Base-by-base conservation (phyloP, 805 yeast species). In the Candida verbasci region DNA sequence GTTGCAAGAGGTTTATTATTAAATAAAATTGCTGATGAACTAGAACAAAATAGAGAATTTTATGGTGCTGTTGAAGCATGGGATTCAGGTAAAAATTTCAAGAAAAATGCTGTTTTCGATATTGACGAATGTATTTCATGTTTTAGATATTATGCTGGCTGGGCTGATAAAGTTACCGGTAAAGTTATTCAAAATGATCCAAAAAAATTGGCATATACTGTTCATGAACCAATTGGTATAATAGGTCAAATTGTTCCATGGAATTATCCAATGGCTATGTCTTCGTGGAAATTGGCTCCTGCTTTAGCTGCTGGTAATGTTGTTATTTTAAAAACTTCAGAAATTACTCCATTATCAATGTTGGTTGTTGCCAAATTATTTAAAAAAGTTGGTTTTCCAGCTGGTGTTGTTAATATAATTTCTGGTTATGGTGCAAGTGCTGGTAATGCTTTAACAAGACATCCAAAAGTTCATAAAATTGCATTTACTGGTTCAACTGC, bases 231-330 rank as follows among this genome's bases (percentile, higher is more conserved):
- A 20, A 57, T 45, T 43, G 72, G 72, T 5, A 71, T 68, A 15
- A 63, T 71, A 48, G 73, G 68, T 11, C 72, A 67, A 45, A 68
- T 68, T 42, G 60, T 67, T 36, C 73, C 73, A 14, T 68, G 73
- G 73, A 68, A 68, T 50, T 68, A 64, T 49, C 73, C 73, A 10
- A 48, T 68, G 43, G 64, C 72, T 22, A 81, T 82, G 87, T 78
- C 83, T 11, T 70, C 84, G 17, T 84, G 93, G 93, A 83, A 84
- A 58, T 66, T 84, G 52, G 86, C 84, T 18, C 91, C 91, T 16
- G 93, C 94, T 8, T 62, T 84, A 45, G 87, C 89, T 28, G 81
- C 86, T 36, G 93, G 93, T 37, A 83, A 85, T 59, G 71, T 77
- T 10, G 73, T 82, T 31, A 77, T 84, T 30, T 71, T 84, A 56